These are phyloP conservation scores for Amanita thiersii DNA, from an alignment of 768 basidiomycete genomes.

Conservation along the genomic window DNA sequence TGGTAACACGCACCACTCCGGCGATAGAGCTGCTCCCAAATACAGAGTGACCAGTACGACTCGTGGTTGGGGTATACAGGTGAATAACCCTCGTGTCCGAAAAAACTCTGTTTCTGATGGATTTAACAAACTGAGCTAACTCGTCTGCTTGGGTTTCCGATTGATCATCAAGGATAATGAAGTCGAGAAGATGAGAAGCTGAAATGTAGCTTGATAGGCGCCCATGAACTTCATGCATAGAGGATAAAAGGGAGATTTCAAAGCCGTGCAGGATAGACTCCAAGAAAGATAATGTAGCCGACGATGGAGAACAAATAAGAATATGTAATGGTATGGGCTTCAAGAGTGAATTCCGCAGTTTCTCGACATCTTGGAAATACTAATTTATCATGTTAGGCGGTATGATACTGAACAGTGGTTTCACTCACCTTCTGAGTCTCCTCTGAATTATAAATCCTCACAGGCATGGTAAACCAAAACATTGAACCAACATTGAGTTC, in stretches of 20 bases:
- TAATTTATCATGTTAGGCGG: slow-evolving; percentile 15
- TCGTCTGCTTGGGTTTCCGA: slow-evolving; percentile 50
- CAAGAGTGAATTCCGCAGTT: slow-evolving; percentile 38
- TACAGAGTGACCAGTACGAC: slow-evolving; percentile 41
- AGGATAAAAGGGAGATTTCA: slow-evolving; percentile 31
- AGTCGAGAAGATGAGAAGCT: slow-evolving; percentile 38
- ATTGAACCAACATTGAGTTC: slow-evolving; percentile 55
- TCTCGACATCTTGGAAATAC: slow-evolving; percentile 39
- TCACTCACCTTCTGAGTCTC: slow-evolving; percentile 47
- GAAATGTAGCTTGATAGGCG: slow-evolving; percentile 26
- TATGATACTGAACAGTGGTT: background rate
- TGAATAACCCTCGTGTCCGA: slow-evolving; percentile 59
- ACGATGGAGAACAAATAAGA: slow-evolving; percentile 51
- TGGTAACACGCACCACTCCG: slow-evolving; percentile 61
- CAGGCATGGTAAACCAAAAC: slow-evolving; percentile 72
- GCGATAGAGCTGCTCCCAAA: slow-evolving; percentile 42
- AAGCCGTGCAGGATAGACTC: slow-evolving; percentile 51
- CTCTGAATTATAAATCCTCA: slow-evolving; percentile 44
- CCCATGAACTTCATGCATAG: slow-evolving; percentile 37
- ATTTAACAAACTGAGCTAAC: slow-evolving; percentile 40
- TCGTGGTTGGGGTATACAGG: slow-evolving; percentile 64
- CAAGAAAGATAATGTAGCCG: slow-evolving; percentile 48
- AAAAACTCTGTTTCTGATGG: slow-evolving; percentile 27
- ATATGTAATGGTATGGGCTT: slow-evolving; percentile 38
- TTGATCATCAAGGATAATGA: slow-evolving; percentile 62